Conservation (phyloP, 2,329 filamentous ascomycete species). For the Diaporthe batatas region DNA sequence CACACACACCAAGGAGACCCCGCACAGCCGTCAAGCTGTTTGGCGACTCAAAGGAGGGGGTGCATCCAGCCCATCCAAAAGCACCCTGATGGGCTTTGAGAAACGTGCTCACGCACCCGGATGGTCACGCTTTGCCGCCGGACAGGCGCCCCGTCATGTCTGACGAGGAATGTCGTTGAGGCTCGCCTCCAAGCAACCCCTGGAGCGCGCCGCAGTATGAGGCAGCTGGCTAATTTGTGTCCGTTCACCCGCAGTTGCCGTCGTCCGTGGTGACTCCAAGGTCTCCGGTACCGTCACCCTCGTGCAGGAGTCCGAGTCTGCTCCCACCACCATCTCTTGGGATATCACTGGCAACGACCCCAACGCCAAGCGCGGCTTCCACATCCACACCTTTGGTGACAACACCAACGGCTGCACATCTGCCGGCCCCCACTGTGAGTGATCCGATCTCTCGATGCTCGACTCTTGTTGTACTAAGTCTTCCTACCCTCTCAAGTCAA, state of each 20-base stretch:
- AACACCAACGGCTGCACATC: conserved; percentile 99
- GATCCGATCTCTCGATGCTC: background rate
- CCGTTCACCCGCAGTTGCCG: conserved; percentile 76
- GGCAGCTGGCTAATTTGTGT: conserved; percentile 35
- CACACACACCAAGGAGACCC: conserved; percentile 36
- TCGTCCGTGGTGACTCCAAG: conserved; percentile 98
- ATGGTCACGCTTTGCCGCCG: conserved; percentile 46
- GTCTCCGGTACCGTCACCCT: conserved; percentile 94
- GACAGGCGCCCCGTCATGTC: conserved; percentile 1
- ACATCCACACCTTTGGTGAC: conserved; percentile 99
- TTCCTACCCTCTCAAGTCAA: conserved; percentile 75
- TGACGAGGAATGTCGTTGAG: conserved; percentile 18
- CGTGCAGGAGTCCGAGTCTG: conserved; percentile 87
- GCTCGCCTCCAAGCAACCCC: background rate
- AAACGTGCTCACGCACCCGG: conserved; percentile 43
- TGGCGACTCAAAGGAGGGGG: conserved; percentile 39
- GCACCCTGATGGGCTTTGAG: conserved; percentile 60
- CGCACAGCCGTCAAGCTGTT: conserved; percentile 42
- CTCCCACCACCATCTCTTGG: conserved; percentile 89
- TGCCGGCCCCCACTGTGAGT: conserved; percentile 95
- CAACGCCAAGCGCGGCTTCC: conserved; percentile 97
- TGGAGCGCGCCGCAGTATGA: background rate
- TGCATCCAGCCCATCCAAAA: conserved; percentile 46
- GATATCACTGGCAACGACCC: conserved; percentile 92
- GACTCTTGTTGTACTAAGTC: conserved; percentile 36